phyloP scores from a whole-genome alignment of 2,329 filamentous ascomycete species.

The Neofusicoccum laricinum region DNA sequence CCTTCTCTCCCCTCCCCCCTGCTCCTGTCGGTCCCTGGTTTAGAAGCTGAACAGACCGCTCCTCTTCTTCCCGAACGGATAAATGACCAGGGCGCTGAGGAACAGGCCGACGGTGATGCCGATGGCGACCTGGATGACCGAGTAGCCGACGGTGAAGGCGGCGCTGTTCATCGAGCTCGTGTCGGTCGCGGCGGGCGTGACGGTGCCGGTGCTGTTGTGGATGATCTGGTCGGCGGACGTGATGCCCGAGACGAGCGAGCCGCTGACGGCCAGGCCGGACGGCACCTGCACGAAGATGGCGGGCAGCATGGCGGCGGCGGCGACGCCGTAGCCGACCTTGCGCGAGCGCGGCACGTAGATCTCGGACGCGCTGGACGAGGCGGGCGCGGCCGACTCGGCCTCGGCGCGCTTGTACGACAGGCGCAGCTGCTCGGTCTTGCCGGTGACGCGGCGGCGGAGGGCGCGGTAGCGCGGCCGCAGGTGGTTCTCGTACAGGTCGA shows the following conservation, averaged over 20 bases:
- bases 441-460: constrained; percentile 32
- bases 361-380: neutral
- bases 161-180: constrained; percentile 38
- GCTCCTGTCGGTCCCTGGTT: neutral
- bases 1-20: constrained; percentile 10
- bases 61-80: constrained; percentile 49
- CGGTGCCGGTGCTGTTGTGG: constrained; percentile 40
- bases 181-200: constrained; percentile 10
- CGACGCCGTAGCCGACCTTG: constrained; percentile 67
- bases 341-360: constrained; percentile 29
- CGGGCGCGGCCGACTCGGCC: neutral
- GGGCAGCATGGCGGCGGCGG: constrained; percentile 79
- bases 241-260: constrained; percentile 56
- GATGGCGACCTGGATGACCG: constrained; percentile 50
- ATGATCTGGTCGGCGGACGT: constrained; percentile 56
- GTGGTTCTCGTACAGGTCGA: constrained; percentile 54
- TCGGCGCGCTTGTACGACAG: neutral
- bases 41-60: constrained; percentile 43
- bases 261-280: constrained; percentile 57
- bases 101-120: constrained; percentile 52
- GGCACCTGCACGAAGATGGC: constrained; percentile 75
- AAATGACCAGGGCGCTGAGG: constrained; percentile 47
- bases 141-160: constrained; percentile 48
- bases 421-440: constrained; percentile 17
- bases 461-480: constrained; percentile 40